A percentile compares a stretch with the other conserved stretches of the same genome.
Conservation (phyloP, 805 yeast genomes). For the Kluyveromyces lactis region DNA sequence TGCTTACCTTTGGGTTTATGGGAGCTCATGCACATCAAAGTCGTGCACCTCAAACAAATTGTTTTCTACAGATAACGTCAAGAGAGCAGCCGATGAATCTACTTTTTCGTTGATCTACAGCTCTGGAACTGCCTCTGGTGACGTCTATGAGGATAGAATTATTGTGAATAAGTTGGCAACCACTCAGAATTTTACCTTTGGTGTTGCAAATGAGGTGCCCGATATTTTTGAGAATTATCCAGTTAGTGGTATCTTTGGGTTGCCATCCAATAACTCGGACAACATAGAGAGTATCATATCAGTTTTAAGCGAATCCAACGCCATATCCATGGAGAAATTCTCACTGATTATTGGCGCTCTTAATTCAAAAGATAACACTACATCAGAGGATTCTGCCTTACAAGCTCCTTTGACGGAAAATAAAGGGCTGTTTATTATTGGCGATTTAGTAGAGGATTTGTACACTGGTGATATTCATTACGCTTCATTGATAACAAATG, state of each 20-base stretch:
- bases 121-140: constrained; percentile 46
- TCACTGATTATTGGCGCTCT: constrained; percentile 37
- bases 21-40: constrained; percentile 37
- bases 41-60: constrained; percentile 34
- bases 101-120: constrained; percentile 45
- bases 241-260: constrained; percentile 54
- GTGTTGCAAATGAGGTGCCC: constrained; percentile 47
- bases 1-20: constrained; percentile 56
- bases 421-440: constrained; percentile 38
- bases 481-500: constrained; percentile 29
- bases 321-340: constrained; percentile 33
- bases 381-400: background rate
- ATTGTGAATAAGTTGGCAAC: constrained; percentile 28
- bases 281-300: constrained; percentile 34
- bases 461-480: constrained; percentile 37
- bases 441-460: constrained; percentile 31
- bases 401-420: constrained; percentile 11
- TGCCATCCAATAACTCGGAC: constrained; percentile 38
- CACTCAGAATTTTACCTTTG: constrained; percentile 39
- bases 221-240: constrained; percentile 42
- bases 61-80: constrained; percentile 20
- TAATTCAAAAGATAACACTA: constrained; percentile 9
- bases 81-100: constrained; percentile 13
- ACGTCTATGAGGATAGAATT: constrained; percentile 31
- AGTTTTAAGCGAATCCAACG: constrained; percentile 29